Evolutionary conservation across 768 basidiomycete genomes (phyloP), one percentile per base, ranked within the genome.

Genomic region (Amanita fuliginea): DNA sequence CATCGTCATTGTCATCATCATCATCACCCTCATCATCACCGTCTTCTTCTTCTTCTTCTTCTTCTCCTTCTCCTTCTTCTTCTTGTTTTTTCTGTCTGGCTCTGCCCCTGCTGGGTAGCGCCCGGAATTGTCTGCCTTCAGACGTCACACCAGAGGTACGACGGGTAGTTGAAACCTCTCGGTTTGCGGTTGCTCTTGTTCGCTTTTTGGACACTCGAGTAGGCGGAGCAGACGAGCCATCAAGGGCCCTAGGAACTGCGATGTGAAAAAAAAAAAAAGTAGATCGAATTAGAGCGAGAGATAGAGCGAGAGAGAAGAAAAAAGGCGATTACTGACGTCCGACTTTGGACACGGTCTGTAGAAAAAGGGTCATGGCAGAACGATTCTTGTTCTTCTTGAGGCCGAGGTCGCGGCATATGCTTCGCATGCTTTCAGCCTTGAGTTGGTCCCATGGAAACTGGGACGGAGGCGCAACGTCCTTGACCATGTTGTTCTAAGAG

Each of bases 401-500:
- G 9, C 49, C 49, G 16, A 50, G 49, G 30, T 50, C 49, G 22
- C 49, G 49, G 24, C 49, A 50, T 1, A 50, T 8, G 36, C n/a
- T 19, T 19, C 49, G 49, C 49, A 50, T 50, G 42, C 41, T 50
- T 9, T 24, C 30, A 3, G 42, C 49, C 19, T 32, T 50, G 30
- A 50, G 1, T 26, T 50, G 49, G 22, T 43, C 49, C 49, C 49
- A 50, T 14, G 49, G 49, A 11, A 50, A 50, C 3, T 16, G 22
- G 21, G 22, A 9, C 5, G 26, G n/a, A n/a, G 42, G 10, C n/a
- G 32, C 21, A 14, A 18, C 32, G 9, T 33, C 30, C 33, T 51
- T 36, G 34, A 8, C 32, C 43, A 36, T 45, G 36, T 28, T 8
- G 28, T 28, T 28, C 28, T 26, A 28, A 28, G 28, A 28, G 28